Conservation (phyloP, 176 grass and related monocot genomes). For the Eleusine coracana region DNA sequence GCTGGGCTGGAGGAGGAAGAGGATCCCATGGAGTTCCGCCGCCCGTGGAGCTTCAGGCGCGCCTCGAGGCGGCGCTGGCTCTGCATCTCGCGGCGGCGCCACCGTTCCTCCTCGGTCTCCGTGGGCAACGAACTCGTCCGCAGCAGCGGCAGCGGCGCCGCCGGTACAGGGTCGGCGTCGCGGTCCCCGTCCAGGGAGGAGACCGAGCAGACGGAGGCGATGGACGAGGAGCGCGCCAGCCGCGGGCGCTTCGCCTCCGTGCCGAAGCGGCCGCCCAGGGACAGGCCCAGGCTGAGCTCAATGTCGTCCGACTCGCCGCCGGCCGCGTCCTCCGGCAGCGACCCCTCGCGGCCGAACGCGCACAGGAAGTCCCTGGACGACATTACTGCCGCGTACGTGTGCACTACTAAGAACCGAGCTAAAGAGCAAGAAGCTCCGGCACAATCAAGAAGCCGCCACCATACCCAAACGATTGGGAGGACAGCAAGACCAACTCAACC, state of each 20-base stretch:
- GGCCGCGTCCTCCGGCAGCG: conserved; percentile 4
- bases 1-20: background rate
- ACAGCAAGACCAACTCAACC: background rate
- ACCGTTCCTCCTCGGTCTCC: conserved; percentile 69
- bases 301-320: conserved; percentile 55
- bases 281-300: conserved; percentile 81
- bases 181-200: conserved; percentile 26
- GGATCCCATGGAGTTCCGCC: conserved; percentile 66
- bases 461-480: background rate
- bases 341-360: conserved; percentile 44
- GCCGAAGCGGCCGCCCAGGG: conserved; percentile 68
- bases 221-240: conserved; percentile 71
- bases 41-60: conserved; percentile 69
- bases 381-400: background rate
- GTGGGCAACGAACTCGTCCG: conserved; percentile 84
- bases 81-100: conserved; percentile 77
- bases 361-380: conserved; percentile 64
- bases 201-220: conserved; percentile 71
- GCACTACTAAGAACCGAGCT: background rate
- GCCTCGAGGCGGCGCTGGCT: conserved; percentile 67
- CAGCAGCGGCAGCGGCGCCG: conserved; percentile 48
- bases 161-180: conserved; percentile 44
- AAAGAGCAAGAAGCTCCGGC: background rate
- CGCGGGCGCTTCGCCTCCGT: conserved; percentile 50
- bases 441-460: background rate